Base-by-base conservation (phyloP, 352 stramenopile species). In the Elongisporangium anandrum region DNA sequence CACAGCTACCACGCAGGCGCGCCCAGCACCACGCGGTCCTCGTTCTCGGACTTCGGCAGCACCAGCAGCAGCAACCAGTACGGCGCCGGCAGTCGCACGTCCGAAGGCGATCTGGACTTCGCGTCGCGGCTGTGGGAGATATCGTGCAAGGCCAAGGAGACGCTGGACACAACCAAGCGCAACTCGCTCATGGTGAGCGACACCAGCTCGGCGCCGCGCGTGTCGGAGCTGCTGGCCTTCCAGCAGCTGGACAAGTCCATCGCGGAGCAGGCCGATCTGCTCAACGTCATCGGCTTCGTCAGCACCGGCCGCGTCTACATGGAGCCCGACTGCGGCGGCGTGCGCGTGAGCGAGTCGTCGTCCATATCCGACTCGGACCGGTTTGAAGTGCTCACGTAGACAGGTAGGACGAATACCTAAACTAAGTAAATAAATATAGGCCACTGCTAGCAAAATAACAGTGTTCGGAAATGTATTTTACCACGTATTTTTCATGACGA, bases 111-210 rank as follows among this genome's bases (percentile, higher is more conserved):
- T 12, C 12, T 45, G 13, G 79, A 90, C 51, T 69, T 90, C 55
- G 75, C 79, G 5, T 67, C 59, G 19, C 69, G 81, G 39, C 73
- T 90, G 61, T 75, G 70, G 17, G 81, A 90, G 59, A 87, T 90
- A 21, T 83, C 78, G 20, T 73, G 73, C 50, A 79, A 72, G 41
- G 81, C 81, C 7, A 77, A 88, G 57, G 81, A 90, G 55, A 68
- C 77, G 9, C 59, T 88, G 59, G 81, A 90, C 19, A 66, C 78
- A 39, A 90, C 81, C 22, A 76, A 77, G 45, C 81, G 81, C 58
- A 87, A 88, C 58, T 88, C 79, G 58, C 84, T 69, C 55, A 79
- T 90, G 73, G 87, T 90, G 81, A 90, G 81, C 60, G 81, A 90
- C 60, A 88, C 79, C 34, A 85, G 70, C 58, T 88, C 79, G 50